Evolutionary conservation across 768 basidiomycete genomes (phyloP), one percentile per base, ranked within the genome.

Genomic region (Trametopsis cervina): DNA sequence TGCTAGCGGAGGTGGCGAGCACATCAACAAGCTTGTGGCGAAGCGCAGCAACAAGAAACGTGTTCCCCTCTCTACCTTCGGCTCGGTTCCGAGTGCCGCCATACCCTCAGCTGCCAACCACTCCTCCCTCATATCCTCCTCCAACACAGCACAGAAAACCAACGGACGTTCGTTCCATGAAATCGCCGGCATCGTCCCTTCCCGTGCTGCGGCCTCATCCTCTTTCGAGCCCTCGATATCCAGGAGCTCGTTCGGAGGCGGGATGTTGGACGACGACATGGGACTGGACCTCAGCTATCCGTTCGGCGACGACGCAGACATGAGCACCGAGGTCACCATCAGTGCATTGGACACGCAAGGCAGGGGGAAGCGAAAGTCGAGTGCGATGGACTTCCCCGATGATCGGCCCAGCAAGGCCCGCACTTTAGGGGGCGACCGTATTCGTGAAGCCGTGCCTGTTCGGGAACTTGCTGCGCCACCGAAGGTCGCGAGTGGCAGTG

Each of bases 1-100:
- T 11, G 17, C 46, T 13, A 50, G 35, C 12, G 43, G 21, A 23
- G 57, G 58, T 1, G 77, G 74, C 13, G 85, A 86, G 62, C 70
- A 75, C 40, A 75, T 89, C 39, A 85, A 89, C 55, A 76, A 77
- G 50, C 74, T 89, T 11, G 80, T 89, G 6, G 86, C 86, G 42
- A 87, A 88, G 62, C 77, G 85, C 47, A 78, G 73, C 44, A 60
- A 63, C 35, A 74, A 68, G 68, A 85, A 84, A 62, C 76, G 86
- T 42, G 71, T 73, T n/a, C 74, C 73, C 52, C 74, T 76, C 21
- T 60, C 67, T 18, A 66, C 68, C 54, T 55, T 69, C 41, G 66
- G 67, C 0, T 50, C 57, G 20, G 33, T 60, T 5, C 29, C 29
- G 15, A 53, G 51, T 6, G 65, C 64, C 10, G 53, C 61, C 4